Base-by-base conservation (phyloP, 2,329 filamentous ascomycete genomes). In the Aspergillus aculeatus region DNA sequence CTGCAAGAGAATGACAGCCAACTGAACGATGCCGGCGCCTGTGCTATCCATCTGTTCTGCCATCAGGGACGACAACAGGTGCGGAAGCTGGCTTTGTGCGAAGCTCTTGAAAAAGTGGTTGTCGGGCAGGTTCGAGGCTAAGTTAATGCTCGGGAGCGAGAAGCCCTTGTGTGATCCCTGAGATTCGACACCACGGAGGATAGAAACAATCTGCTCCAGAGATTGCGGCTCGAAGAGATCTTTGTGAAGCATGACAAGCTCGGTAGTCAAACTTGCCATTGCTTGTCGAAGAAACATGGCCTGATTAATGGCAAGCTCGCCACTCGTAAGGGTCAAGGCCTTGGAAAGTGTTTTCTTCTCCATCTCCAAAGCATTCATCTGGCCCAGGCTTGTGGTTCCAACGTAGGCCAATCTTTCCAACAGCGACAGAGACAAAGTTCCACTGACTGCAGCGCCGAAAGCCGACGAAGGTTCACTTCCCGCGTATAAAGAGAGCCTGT, bases 1-100 rank as follows among this genome's bases (percentile, higher is more conserved):
- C 62, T 85, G 84, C 51, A 98, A 81, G 44, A 89, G 85, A 16
- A 88, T 88, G 21, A 93, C 76, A 1, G 91, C 89, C 61, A 96
- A 87, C 54, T 89, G 82, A 29, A 92, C 82, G 86, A 93, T 95
- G 5, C 90, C 88, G 23, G 89, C 76, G 21, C 85, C 83, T 21
- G 81, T 77, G 54, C 76, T 71, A 41, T 73, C 69, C 10, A 68
- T 57, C n/a, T 65, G 57, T 5, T 59, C 54, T 1, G 47, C 54
- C 31, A 60, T 54, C 50, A 77, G 62, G n/a, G 68, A 68, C 1
- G 60, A 58, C 24, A 77, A 47, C 31, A 71, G 65, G 24, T 61
- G 64, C 19, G 71, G 69, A 32, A 75, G 65, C 31, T 68, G 63
- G 38, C 73, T 68, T 19, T 71, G 64, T 29, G 69, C 47, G 66